Conservation (phyloP, 2,329 filamentous ascomycete species). For the Lomentospora prolificans region DNA sequence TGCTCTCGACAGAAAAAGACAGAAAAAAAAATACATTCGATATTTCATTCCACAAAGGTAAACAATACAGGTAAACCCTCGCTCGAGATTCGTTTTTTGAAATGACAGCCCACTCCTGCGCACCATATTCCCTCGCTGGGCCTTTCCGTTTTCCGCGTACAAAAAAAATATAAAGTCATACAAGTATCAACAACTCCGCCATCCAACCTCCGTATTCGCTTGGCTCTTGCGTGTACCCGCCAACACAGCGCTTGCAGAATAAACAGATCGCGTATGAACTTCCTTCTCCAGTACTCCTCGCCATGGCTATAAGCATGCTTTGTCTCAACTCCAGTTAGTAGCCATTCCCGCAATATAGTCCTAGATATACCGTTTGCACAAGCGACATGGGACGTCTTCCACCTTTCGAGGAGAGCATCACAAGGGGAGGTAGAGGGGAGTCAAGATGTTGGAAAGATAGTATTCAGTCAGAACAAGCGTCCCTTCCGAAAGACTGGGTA, state of each 20-base stretch:
- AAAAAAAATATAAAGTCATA: too few relatives aligned
- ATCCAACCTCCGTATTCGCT: background rate
- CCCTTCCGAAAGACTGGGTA: slow-evolving; percentile 8
- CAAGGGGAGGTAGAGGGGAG: slow-evolving; percentile 3
- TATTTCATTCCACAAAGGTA: background rate
- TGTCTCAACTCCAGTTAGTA: slow-evolving; percentile 5
- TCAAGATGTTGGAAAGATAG: slow-evolving; percentile 2
- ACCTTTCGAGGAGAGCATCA: too few relatives aligned
- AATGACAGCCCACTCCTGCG: too few relatives aligned
- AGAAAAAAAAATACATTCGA: background rate
- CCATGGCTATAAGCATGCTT: slow-evolving; percentile 8
- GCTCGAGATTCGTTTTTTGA: background rate
- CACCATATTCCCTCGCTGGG: too few relatives aligned
- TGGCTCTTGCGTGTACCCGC: background rate
- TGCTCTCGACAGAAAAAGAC: background rate
- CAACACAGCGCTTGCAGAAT: background rate
- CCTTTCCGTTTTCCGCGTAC: too few relatives aligned
- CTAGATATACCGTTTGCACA: too few relatives aligned
- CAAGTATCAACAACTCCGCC: background rate
- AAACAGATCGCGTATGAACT: background rate
- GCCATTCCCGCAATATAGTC: too few relatives aligned
- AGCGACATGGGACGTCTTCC: too few relatives aligned
- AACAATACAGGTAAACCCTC: background rate
- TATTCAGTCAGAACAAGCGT: slow-evolving; percentile 5
- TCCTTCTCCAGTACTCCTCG: background rate